Conservation (phyloP, 495 filamentous ascomycete genomes). For the Trichocladium antarcticum region DNA sequence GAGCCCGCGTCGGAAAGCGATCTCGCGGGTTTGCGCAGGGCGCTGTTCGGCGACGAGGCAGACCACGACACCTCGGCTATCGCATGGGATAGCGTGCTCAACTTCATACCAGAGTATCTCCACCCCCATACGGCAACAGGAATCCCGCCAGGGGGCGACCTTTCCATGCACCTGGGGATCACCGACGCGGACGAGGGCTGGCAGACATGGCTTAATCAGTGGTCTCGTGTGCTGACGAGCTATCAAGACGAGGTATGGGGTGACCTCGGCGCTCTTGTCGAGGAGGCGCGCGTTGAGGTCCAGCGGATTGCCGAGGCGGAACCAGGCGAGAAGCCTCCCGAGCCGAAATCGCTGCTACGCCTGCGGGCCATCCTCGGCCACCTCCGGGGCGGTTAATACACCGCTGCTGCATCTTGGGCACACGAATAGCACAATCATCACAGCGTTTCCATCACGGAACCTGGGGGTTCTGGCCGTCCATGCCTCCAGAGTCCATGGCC, state of each 20-base stretch:
- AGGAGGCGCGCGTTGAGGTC: slow-evolving; percentile 52
- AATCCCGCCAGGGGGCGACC: slow-evolving; percentile 1
- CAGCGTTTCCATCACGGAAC: not conserved
- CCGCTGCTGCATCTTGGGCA: not conserved
- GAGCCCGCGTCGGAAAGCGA: slow-evolving; percentile 16
- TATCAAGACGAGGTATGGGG: slow-evolving; percentile 78
- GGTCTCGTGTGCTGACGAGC: slow-evolving; percentile 51
- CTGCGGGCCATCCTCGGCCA: slow-evolving; percentile 27
- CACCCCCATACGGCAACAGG: slow-evolving; percentile 4
- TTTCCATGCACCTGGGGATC: slow-evolving; percentile 24
- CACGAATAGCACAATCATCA: not conserved
- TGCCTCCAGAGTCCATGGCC: too few relatives aligned
- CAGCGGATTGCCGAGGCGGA: slow-evolving; percentile 16
- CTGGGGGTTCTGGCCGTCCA: too few relatives aligned
- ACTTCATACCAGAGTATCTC: slow-evolving; percentile 33
- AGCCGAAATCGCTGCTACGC: slow-evolving; percentile 21
- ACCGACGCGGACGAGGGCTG: slow-evolving; percentile 31
- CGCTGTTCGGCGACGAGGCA: slow-evolving; percentile 26
- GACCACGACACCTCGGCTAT: slow-evolving; percentile 2
- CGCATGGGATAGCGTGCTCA: slow-evolving; percentile 33
- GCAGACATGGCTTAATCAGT: slow-evolving; percentile 41
- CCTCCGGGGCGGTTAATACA: slow-evolving; percentile 11
- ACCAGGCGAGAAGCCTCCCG: slow-evolving; percentile 16
- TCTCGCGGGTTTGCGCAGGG: slow-evolving; percentile 21
- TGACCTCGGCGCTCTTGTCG: slow-evolving; percentile 49